Conservation (phyloP, 495 filamentous ascomycete species). For the Tuber calosporum region DNA sequence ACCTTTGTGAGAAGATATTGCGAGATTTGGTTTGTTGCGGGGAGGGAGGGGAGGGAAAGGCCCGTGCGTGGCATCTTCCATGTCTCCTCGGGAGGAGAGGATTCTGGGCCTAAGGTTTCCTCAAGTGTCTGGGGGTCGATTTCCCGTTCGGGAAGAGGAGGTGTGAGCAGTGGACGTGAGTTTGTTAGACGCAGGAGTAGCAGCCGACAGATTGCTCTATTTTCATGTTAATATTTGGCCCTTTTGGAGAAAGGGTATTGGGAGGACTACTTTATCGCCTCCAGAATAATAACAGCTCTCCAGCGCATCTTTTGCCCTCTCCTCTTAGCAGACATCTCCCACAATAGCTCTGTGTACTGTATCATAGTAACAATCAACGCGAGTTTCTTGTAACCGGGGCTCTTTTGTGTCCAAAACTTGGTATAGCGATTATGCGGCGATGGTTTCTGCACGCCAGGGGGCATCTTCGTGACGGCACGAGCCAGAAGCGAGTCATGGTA, state of each 20-base stretch:
- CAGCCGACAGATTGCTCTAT: slow-evolving; percentile 66
- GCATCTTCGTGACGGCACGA: slow-evolving; percentile 49
- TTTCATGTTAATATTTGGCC: slow-evolving; percentile 14
- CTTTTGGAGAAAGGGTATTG: not conserved
- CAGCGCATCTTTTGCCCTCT: slow-evolving; percentile 71
- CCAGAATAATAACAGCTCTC: slow-evolving; percentile 81
- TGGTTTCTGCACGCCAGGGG: slow-evolving; percentile 48
- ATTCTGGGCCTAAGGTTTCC: slow-evolving; percentile 24
- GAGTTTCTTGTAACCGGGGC: slow-evolving; percentile 64
- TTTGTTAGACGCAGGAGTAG: slow-evolving; percentile 77
- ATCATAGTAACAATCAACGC: slow-evolving; percentile 78
- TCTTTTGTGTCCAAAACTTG: slow-evolving; percentile 73
- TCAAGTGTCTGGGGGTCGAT: slow-evolving; percentile 58
- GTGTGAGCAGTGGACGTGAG: slow-evolving; percentile 73
- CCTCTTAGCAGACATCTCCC: slow-evolving; percentile 75
- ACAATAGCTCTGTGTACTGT: slow-evolving; percentile 82
- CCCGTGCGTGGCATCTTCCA: slow-evolving; percentile 97
- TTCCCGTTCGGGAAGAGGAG: slow-evolving; percentile 80
- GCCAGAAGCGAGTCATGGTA: slow-evolving; percentile 90
- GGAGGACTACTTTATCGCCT: slow-evolving; percentile 57
- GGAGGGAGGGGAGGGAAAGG: slow-evolving; percentile 70
- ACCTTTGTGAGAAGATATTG: slow-evolving; percentile 85
- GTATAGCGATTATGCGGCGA: slow-evolving; percentile 84
- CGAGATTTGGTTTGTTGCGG: slow-evolving; percentile 68
- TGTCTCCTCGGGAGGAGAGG: slow-evolving; percentile 46